A percentile compares a stretch with the other conserved stretches of the same genome.
Conservation (phyloP, 257 asterid genomes). For the Solanum rostratum region DNA sequence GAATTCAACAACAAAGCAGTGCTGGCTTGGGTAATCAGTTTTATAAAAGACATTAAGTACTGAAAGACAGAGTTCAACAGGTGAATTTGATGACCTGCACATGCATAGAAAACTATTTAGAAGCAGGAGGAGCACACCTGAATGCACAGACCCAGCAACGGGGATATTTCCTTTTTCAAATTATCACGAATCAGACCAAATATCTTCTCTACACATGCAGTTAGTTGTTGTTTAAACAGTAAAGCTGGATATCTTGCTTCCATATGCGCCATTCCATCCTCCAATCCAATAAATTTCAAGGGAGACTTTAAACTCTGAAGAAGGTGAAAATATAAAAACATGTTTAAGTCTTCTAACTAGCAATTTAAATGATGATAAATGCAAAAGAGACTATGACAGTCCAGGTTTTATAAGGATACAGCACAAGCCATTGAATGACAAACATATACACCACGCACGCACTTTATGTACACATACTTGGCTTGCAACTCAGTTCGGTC, state of each 20-base stretch:
- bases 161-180: conserved; percentile 93
- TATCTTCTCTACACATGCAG: conserved; percentile 94
- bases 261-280: conserved; percentile 74
- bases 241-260: conserved; percentile 95
- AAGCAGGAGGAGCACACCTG: conserved; percentile 43
- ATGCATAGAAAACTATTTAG: neutral
- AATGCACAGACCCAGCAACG: conserved; percentile 79
- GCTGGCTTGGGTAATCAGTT: neutral
- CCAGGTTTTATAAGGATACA: neutral
- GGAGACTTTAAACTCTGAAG: conserved; percentile 57
- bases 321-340: conserved; percentile 6
- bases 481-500: neutral
- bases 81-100: neutral
- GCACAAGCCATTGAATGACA: neutral
- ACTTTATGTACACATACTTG: neutral
- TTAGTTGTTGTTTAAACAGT: conserved; percentile 83
- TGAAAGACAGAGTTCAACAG: neutral
- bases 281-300: conserved; percentile 54
- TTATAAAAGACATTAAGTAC: neutral
- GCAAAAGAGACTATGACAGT: neutral
- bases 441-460: neutral
- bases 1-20: neutral
- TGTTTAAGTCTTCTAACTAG: neutral
- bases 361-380: neutral
- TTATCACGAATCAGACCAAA: conserved; percentile 94